phyloP scores from a whole-genome alignment of 129 eudicot species.

The Helianthus tuberosus region DNA sequence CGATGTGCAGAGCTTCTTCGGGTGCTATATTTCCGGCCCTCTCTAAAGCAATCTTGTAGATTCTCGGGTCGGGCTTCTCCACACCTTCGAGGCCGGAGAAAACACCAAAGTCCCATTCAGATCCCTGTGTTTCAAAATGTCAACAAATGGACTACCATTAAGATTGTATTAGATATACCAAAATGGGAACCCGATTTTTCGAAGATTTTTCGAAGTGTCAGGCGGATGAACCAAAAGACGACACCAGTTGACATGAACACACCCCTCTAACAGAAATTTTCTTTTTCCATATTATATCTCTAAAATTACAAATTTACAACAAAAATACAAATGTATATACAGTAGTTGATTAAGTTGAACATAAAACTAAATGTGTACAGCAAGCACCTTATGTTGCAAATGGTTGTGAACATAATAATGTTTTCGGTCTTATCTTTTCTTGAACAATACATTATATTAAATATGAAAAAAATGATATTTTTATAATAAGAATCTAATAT shows the following conservation, averaged over 20 bases:
- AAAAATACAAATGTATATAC: no score
- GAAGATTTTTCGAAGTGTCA: no score
- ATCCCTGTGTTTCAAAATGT: slow-evolving; percentile 54
- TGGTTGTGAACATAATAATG: no score
- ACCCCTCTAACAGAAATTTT: no score
- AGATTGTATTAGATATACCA: background rate
- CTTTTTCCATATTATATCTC: no score
- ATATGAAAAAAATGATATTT: background rate
- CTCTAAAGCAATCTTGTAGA: slow-evolving; percentile 78
- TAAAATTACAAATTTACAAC: no score
- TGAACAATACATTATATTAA: background rate
- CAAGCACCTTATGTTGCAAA: background rate
- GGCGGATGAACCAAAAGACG: no score
- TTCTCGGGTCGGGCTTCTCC: slow-evolving; percentile 87
- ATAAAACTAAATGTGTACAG: background rate
- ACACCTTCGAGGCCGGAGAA: slow-evolving; percentile 96
- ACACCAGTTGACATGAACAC: no score
- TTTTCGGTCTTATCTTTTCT: background rate
- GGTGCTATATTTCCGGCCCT: slow-evolving; percentile 89
- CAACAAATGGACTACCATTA: background rate
- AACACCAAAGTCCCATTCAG: slow-evolving; percentile 98
- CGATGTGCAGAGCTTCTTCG: slow-evolving; percentile 78
- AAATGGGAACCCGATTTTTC: background rate
- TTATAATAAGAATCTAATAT: background rate
- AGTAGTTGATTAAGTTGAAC: no score